Conservation (phyloP, 169 alveolate genomes). For the Cryptosporidium ryanae region DNA sequence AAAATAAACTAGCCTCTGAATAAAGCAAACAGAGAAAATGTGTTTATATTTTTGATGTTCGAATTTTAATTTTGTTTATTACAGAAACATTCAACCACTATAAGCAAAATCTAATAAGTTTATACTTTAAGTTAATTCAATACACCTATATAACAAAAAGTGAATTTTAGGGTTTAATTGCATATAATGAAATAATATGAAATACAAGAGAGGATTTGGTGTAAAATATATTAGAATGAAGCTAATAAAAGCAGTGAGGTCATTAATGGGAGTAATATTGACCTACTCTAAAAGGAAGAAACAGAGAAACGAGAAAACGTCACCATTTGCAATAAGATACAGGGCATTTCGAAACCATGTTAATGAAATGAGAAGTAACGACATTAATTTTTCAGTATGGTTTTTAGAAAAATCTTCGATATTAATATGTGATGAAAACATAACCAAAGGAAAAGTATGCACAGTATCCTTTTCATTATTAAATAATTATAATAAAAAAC, state of each 20-base stretch:
- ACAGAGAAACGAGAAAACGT: constrained; percentile 42
- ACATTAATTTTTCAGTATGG: constrained; percentile 32
- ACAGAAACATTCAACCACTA: too few relatives aligned
- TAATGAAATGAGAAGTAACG: neutral
- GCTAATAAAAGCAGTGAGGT: constrained; percentile 33
- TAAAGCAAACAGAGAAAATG: too few relatives aligned
- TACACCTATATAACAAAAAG: too few relatives aligned
- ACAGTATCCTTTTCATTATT: constrained; percentile 33
- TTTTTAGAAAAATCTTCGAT: constrained; percentile 26
- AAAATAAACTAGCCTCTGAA: too few relatives aligned
- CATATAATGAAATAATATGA: constrained; percentile 33
- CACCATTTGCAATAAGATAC: constrained; percentile 69
- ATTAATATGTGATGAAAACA: constrained; percentile 15
- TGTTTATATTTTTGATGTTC: too few relatives aligned
- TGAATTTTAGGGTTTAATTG: neutral
- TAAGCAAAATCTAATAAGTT: too few relatives aligned
- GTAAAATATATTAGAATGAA: constrained; percentile 13
- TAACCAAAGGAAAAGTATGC: neutral
- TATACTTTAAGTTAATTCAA: too few relatives aligned
- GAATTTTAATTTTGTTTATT: too few relatives aligned
- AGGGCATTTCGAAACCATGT: constrained; percentile 38
- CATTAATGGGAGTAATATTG: constrained; percentile 12
- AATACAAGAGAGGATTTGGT: neutral
- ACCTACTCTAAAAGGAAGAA: constrained; percentile 42
- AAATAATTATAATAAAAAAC: constrained; percentile 16